These are phyloP conservation scores for Psilocybe cubensis DNA, from an alignment of 768 basidiomycete species.

Conservation along the genomic window DNA sequence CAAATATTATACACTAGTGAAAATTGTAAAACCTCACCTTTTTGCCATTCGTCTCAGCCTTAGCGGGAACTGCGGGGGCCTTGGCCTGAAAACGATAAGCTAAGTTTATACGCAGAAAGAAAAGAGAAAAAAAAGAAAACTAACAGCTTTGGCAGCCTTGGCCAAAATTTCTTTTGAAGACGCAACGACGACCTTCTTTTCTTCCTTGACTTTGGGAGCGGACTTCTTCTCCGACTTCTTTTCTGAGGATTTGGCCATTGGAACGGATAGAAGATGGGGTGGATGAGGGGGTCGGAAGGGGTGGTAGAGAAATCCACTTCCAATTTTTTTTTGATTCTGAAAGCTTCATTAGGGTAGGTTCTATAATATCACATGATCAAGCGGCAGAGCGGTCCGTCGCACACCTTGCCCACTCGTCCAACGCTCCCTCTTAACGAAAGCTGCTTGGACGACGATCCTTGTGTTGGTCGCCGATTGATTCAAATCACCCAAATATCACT, in stretches of 20 bases:
- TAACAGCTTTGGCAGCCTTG: conserved; percentile 25
- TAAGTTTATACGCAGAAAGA: background rate
- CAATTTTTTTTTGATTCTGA: conserved; percentile 29
- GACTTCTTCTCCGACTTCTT: conserved; percentile 49
- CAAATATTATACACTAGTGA: background rate
- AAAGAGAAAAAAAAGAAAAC: conserved; percentile 13
- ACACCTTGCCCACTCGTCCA: background rate
- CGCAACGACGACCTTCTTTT: conserved; percentile 35
- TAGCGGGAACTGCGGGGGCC: conserved; percentile 10
- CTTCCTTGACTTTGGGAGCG: conserved; percentile 37
- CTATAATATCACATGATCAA: conserved; percentile 17
- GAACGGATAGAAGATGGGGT: conserved; percentile 13
- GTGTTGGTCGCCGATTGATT: no score
- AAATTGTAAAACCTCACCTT: conserved; percentile 23
- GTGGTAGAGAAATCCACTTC: conserved; percentile 18
- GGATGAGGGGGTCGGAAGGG: conserved; percentile 15
- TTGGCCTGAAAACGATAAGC: conserved; percentile 16
- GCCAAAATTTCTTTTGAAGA: conserved; percentile 27
- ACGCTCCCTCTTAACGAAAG: no score
- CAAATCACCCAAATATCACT: no score
- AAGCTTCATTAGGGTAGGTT: conserved; percentile 38
- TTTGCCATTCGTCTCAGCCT: conserved; percentile 30
- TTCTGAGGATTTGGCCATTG: conserved; percentile 50
- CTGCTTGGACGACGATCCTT: no score
- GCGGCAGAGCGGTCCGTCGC: background rate